These are phyloP conservation scores for Crithidia bombi DNA, from an alignment of 208 protist species.

Conservation along the genomic window DNA sequence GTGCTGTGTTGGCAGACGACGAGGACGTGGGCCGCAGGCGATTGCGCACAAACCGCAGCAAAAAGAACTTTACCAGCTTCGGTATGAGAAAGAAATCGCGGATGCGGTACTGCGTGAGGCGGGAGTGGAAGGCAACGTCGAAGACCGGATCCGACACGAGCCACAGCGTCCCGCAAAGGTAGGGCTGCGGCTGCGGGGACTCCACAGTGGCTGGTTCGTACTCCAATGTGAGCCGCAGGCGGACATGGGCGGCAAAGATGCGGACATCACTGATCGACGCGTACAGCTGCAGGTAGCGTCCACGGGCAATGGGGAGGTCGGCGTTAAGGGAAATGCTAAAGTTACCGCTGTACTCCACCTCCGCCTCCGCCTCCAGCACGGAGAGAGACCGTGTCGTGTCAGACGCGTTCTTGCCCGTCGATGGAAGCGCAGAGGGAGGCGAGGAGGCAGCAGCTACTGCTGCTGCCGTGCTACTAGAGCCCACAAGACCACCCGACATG, in stretches of 20 bases:
- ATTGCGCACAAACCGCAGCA: conserved; percentile 64
- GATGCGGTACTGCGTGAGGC: conserved; percentile 64
- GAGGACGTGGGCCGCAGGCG: conserved; percentile 35
- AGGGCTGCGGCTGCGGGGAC: conserved; percentile 57
- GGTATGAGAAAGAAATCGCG: conserved; percentile 76
- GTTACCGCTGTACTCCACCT: conserved; percentile 82
- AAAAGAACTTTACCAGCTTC: conserved; percentile 60
- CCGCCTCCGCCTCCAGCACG: conserved; percentile 70
- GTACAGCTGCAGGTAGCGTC: conserved; percentile 73
- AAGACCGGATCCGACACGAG: conserved; percentile 86
- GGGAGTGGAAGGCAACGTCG: conserved; percentile 69
- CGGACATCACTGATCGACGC: conserved; percentile 65
- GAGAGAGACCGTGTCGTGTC: conserved; percentile 39
- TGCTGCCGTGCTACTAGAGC: neutral
- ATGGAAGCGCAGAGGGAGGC: neutral
- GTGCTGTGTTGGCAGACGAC: neutral
- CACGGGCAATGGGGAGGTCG: conserved; percentile 74
- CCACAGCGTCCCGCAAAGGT: conserved; percentile 71
- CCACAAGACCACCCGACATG: neutral
- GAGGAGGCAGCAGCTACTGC: no score
- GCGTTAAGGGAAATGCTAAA: conserved; percentile 66
- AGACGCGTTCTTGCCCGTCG: neutral
- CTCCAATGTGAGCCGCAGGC: conserved; percentile 59
- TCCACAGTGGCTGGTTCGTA: conserved; percentile 74
- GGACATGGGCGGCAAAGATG: conserved; percentile 48